Base-by-base conservation (phyloP, 192 early-diverging fungal species). In the Coemansia sp. region DNA sequence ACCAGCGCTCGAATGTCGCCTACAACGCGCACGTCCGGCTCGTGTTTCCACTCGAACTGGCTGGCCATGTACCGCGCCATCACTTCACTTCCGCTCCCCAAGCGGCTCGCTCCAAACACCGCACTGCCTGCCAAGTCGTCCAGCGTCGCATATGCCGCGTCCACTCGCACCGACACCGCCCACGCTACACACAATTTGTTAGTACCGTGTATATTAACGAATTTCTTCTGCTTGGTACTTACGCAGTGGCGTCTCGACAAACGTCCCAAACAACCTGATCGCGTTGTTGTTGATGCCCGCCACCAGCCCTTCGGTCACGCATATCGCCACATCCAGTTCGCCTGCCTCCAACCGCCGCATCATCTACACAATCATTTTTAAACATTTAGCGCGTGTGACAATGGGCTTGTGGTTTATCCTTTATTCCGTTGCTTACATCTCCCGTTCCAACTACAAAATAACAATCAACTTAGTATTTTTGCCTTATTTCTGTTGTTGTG, bases 251-350 rank as follows among this genome's bases (percentile, higher is more conserved):
- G 87, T 84, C 36, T 85, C 77, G 20, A 90, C 89, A 69, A 89
- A 94, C 0, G 90, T 92, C 31, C 91, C 93, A 55, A 93, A 82
- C 46, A 96, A 86, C 46, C 85, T 80, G 61, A 91, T 84, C 19
- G 74, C 78, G 60, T 87, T 84, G 38, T 85, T 82, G 48, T 81
- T 86, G 50, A 85, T 84, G 21, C 69, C 79, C 19, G 79, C 59
- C 72, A 79, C 68, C 48, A 69, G 72, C 59, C 94, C 94, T 69
- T 96, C 94, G 0, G 93, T 96, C 42, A 96, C 85, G 21, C 92
- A 91, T 52, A 96, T 89, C 28, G 91, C 91, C 19, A 93, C 66
- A 72, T 96, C 91, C 26, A 95, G 47, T 20, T 88, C 82, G 36
- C 85, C 89, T 11, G 82, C 78, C 46, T 82, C 74, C 31, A 96